Percentiles rank a stretch among this genome's conserved stretches.
phyloP scores from a whole-genome alignment of 75 land plant species.

The Picea sitchensis region DNA sequence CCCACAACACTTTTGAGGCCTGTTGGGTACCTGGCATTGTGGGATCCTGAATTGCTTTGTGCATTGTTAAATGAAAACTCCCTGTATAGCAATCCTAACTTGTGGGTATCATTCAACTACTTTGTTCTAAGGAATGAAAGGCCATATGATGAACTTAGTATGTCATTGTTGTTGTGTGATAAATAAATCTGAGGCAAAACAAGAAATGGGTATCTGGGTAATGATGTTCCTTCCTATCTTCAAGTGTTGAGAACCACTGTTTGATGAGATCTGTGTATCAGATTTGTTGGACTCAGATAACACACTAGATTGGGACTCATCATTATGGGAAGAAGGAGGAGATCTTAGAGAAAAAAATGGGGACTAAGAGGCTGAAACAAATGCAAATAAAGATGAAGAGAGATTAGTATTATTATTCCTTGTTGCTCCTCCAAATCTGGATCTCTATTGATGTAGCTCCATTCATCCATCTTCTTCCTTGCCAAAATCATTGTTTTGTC shows the following conservation, averaged over 20 bases:
- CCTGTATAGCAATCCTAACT: not conserved
- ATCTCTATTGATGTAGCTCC: slow-evolving; percentile 59
- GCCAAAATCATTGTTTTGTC: not conserved
- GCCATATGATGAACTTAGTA: slow-evolving; percentile 33
- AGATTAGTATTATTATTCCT: slow-evolving; percentile 29
- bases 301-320: not conserved
- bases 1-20: not conserved
- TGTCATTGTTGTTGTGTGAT: slow-evolving; percentile 5
- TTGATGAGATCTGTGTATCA: slow-evolving; percentile 5
- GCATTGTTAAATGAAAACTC: not conserved
- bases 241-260: not conserved
- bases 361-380: slow-evolving; percentile 68
- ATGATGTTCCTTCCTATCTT: not conserved
- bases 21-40: slow-evolving; percentile 28
- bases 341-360: slow-evolving; percentile 75
- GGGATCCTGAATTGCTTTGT: slow-evolving; percentile 10
- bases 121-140: not conserved
- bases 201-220: not conserved
- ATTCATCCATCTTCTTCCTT: slow-evolving; percentile 29
- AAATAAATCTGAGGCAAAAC: slow-evolving; percentile 2
- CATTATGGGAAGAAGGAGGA: slow-evolving; percentile 2
- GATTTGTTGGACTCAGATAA: slow-evolving; percentile 22
- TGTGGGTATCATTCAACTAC: slow-evolving; percentile 2
- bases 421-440: slow-evolving; percentile 33
- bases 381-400: slow-evolving; percentile 68